These are phyloP conservation scores for Xylariaceae sp. DNA, from an alignment of 2,329 filamentous ascomycete genomes.

Conservation along the genomic window DNA sequence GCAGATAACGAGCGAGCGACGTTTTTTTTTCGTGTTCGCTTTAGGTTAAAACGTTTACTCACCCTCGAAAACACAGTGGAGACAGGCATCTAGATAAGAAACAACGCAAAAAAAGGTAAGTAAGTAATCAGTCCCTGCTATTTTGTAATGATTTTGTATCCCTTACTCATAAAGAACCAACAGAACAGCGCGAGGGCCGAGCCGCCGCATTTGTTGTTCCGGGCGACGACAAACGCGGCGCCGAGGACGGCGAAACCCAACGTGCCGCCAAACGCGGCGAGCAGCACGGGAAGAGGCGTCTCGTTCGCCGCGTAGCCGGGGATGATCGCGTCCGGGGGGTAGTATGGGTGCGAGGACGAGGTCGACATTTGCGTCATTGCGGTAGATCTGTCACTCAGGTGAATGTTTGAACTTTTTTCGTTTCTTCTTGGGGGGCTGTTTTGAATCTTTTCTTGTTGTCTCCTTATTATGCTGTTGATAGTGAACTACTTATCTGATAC, in stretches of 20 bases:
- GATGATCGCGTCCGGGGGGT: constrained; percentile 39
- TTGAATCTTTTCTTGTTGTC: too few relatives aligned
- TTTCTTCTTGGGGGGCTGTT: too few relatives aligned
- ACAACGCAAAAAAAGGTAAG: not conserved
- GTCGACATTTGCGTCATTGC: too few relatives aligned
- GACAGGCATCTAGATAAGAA: constrained; percentile 55
- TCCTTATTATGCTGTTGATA: too few relatives aligned
- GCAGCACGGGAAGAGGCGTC: constrained; percentile 34
- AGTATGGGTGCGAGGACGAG: constrained; percentile 43
- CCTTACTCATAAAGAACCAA: constrained; percentile 53
- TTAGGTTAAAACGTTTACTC: constrained; percentile 17
- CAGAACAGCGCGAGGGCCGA: constrained; percentile 37
- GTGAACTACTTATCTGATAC: too few relatives aligned
- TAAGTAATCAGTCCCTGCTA: too few relatives aligned
- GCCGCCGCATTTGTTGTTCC: constrained; percentile 25
- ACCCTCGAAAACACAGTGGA: constrained; percentile 83
- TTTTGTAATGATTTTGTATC: too few relatives aligned
- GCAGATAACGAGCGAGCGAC: too few relatives aligned
- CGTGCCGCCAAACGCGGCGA: constrained; percentile 34
- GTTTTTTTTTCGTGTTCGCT: too few relatives aligned
- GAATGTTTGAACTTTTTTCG: too few relatives aligned
- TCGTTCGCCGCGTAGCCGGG: constrained; percentile 42
- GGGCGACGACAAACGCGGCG: constrained; percentile 29
- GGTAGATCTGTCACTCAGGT: too few relatives aligned
- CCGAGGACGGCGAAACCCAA: constrained; percentile 33